Evolutionary conservation across 2,329 filamentous ascomycete genomes (phyloP), one percentile per base, ranked within the genome.

Genomic region (Fusarium penzigii): DNA sequence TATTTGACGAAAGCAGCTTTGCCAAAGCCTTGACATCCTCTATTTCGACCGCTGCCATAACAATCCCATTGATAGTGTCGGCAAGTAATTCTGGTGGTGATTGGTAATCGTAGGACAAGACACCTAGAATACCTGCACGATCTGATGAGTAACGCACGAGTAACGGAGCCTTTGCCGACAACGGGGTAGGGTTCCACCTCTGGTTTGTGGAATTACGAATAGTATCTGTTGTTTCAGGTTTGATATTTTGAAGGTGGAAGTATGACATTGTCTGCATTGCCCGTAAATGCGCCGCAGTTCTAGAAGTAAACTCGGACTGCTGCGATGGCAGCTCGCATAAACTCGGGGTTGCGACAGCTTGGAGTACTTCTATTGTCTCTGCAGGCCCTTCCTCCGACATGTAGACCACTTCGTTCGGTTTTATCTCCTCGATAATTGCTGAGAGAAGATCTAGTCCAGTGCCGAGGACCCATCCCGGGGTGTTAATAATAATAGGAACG

Each of bases 241-340:
- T 44, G 29, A 42, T 14, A 7, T 55, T 48, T 36, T 65, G 53
- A 11, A 61, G 36, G 65, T 93, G 90, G 63, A 93, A 90, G 62
- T 92, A 93, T 0, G 88, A 86, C 78, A 91, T 86, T n/a, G 80
- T 83, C 60, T 92, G 88, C 87, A 93, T 91, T 6, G 81, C 79
- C 46, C 88, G 76, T 3, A 90, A 70, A 55, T 92, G 85, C 0
- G 82, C 78, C 0, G 87, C 80, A 10, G 85, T 88, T 38, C 86
- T 76, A 3, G 80, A 73, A 1, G 76, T 76, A 39, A 76, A 75
- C 39, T 84, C 80, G n/a, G 76, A 77, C 9, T 78, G 69, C 59
- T 86, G 81, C 1, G 87, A 86, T 6, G 85, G 80, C 5, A 91
- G 71, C 6, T 76, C 74, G 39, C 74, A 71, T 42, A 88, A 75